A percentile compares a stretch with the other conserved stretches of the same genome.
These are phyloP conservation scores for Candida sp. DNA, from an alignment of 1,139 yeast genomes.

Conservation along the genomic window DNA sequence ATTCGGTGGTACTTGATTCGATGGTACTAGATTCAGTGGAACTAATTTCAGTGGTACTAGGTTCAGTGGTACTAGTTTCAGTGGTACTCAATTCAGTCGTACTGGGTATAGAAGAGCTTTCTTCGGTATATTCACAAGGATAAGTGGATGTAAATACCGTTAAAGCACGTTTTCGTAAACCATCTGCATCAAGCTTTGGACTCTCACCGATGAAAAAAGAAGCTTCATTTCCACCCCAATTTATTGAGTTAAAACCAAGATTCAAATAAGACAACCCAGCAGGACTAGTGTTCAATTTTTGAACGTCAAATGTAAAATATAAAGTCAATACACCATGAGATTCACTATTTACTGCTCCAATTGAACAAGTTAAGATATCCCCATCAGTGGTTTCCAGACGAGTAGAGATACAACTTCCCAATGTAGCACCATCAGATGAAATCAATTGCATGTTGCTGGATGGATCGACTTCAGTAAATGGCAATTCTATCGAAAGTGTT, in stretches of 20 bases:
- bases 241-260: neutral
- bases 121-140: too few species aligned
- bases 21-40: too few species aligned
- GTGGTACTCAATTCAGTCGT: too few species aligned
- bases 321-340: neutral
- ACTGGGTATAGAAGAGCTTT: too few species aligned
- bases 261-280: neutral
- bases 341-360: neutral
- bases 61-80: too few species aligned
- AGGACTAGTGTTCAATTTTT: neutral
- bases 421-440: neutral
- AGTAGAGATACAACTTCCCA: neutral
- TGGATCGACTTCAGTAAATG: neutral
- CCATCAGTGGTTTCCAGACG: neutral
- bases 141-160: neutral
- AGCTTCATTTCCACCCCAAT: neutral
- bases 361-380: neutral
- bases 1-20: neutral
- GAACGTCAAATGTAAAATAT: neutral
- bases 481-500: neutral
- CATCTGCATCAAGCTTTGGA: neutral
- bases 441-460: neutral
- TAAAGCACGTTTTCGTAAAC: neutral
- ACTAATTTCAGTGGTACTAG: too few species aligned
- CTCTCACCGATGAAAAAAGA: neutral